These are phyloP conservation scores for Didymella glomerata DNA, from an alignment of 2,329 filamentous ascomycete genomes.

Conservation along the genomic window DNA sequence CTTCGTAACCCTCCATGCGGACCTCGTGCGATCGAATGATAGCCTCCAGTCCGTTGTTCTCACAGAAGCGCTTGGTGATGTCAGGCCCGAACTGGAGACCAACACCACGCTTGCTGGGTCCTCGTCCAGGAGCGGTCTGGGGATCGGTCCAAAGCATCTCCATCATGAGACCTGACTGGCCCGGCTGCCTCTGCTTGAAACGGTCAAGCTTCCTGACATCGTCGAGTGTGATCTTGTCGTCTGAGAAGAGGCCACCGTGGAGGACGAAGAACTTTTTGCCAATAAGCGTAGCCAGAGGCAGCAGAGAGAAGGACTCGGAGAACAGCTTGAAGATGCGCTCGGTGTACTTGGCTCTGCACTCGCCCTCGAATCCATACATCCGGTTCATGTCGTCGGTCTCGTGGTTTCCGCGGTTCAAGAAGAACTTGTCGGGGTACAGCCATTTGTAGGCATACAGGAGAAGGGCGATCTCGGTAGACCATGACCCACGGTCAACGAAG, in stretches of 20 bases:
- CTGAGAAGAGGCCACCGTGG: slow-evolving; percentile 94
- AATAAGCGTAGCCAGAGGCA: slow-evolving; percentile 90
- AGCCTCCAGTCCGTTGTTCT: slow-evolving; percentile 91
- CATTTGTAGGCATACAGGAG: slow-evolving; percentile 97
- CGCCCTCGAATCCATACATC: slow-evolving; percentile 97
- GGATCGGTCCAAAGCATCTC: slow-evolving; percentile 99
- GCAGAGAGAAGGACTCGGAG: slow-evolving; percentile 95
- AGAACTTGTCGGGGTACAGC: slow-evolving; percentile 86
- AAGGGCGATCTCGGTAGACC: slow-evolving; percentile 96
- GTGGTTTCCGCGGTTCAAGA: slow-evolving; percentile 97
- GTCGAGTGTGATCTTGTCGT: slow-evolving; percentile 89
- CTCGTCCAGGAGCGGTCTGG: slow-evolving; percentile 82
- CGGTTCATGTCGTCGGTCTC: slow-evolving; percentile 99
- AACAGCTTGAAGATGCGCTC: slow-evolving; percentile 96
- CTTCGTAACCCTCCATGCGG: slow-evolving; percentile 98
- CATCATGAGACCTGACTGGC: slow-evolving; percentile 97
- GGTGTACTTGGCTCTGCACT: slow-evolving; percentile 98
- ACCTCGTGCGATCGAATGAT: slow-evolving; percentile 98
- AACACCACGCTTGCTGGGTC: slow-evolving; percentile 95
- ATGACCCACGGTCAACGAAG: slow-evolving; percentile 96
- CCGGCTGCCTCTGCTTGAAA: slow-evolving; percentile 89
- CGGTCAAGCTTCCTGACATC: slow-evolving; percentile 93
- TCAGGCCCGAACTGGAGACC: slow-evolving; percentile 97
- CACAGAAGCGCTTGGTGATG: slow-evolving; percentile 94
- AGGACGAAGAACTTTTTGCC: slow-evolving; percentile 91